Evolutionary conservation across 176 grass and related monocot genomes (phyloP), one percentile per base, ranked within the genome.

Genomic region (Raddia guianensis): DNA sequence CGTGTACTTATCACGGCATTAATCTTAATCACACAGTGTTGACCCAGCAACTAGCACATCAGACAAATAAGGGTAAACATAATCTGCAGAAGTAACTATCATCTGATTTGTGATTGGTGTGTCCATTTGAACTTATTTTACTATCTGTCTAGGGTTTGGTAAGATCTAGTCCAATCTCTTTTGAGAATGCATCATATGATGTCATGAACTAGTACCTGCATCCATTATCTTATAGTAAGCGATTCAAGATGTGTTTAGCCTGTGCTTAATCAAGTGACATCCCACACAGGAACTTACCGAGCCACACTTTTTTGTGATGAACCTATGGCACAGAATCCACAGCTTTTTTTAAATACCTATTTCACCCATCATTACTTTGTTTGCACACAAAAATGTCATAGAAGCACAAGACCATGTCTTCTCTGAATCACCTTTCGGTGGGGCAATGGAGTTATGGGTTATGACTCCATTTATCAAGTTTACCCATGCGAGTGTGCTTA

Each of bases 381-480:
- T 57, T 76, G 63, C 70, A 83, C 58, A 72, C 50, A 57, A 2
- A 35, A 64, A 53, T 81, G 65, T 68, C 80, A 68, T 60, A 19
- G 67, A 55, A 73, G 70, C 21, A 48, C 21, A 70, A 53, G 87
- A 89, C 80, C 48, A 52, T 73, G 76, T 70, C 87, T 57, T 42
- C 6, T 44, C 5, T 27, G 27, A 27, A 27, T 27, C 27, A 1
- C 27, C 27, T 27, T 27, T 27, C 27, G 1, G 1, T 27, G 27
- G 27, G 27, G 27, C 27, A 27, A 27, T 27, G 27, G 27, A 27
- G 27, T 27, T 27, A 27, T 27, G 27, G 27, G 27, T 27, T 27
- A 27, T 27, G 27, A 27, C 27, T 27, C 27, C 27, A 27, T 27
- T 27, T 27, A 27, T 27, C 27, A 27, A 27, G 27, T 27, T 27